Percentiles rank a stretch among this genome's conserved stretches.
These are phyloP conservation scores for Neofusicoccum kwambonambiense DNA, from an alignment of 2,329 filamentous ascomycete species.

Conservation along the genomic window DNA sequence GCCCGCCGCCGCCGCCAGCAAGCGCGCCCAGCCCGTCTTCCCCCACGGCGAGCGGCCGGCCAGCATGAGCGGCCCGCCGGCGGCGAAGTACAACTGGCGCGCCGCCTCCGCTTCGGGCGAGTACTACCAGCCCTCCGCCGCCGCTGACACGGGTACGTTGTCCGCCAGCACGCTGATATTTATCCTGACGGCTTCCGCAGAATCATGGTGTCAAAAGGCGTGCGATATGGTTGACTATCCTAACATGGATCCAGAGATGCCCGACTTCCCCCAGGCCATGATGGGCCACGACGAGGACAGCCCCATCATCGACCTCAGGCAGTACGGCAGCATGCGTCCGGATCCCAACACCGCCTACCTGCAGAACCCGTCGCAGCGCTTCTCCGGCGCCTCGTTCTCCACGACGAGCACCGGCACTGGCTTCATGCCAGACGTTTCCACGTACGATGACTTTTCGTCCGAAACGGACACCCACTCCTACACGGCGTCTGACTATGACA, in stretches of 20 bases:
- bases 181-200: constrained; percentile 29
- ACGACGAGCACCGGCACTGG: constrained; percentile 62
- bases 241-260: constrained; percentile 38
- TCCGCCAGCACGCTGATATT: neutral
- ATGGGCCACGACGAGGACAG: constrained; percentile 41
- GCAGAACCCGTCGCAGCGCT: constrained; percentile 57
- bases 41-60: constrained; percentile 14
- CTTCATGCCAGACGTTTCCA: constrained; percentile 63
- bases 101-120: constrained; percentile 29
- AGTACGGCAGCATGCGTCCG: constrained; percentile 27
- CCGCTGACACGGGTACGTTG: constrained; percentile 39
- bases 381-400: constrained; percentile 73
- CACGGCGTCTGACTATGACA: constrained; percentile 54
- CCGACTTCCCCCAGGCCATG: constrained; percentile 37
- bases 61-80: constrained; percentile 4
- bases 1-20: neutral
- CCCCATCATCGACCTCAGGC: constrained; percentile 41
- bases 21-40: neutral
- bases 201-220: constrained; percentile 40
- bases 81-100: constrained; percentile 18
- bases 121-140: constrained; percentile 30
- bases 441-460: constrained; percentile 67
- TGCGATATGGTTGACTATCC: constrained; percentile 31
- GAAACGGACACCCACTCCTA: constrained; percentile 68
- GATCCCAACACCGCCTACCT: constrained; percentile 36